Conservation (phyloP, 495 filamentous ascomycete genomes). For the Daldinia caldariorum region DNA sequence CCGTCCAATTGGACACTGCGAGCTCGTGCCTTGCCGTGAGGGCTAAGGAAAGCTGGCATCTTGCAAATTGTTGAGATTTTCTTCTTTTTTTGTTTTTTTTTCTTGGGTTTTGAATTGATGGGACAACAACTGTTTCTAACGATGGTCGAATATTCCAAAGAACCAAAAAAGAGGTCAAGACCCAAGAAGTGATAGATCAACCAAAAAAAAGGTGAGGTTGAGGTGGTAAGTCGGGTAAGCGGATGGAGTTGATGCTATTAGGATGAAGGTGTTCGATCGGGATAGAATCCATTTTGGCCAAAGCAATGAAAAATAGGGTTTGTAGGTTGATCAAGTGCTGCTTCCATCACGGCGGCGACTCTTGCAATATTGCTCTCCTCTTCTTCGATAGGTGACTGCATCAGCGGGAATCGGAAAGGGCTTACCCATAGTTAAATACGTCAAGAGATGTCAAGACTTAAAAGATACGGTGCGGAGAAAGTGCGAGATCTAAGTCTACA, state of each 20-base stretch:
- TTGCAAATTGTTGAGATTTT: conserved; percentile 26
- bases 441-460: conserved; percentile 45
- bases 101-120: conserved; percentile 39
- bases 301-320: conserved; percentile 10
- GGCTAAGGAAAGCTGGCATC: conserved; percentile 56
- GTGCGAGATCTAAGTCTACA: conserved; percentile 40
- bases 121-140: conserved; percentile 43
- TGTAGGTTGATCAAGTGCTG: conserved; percentile 8
- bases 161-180: conserved; percentile 48
- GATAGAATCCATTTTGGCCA: conserved; percentile 32
- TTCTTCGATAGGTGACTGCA: conserved; percentile 44
- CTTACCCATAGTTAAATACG: conserved; percentile 62
- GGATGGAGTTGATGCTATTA: conserved; percentile 34
- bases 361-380: conserved; percentile 48
- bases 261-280: conserved; percentile 39
- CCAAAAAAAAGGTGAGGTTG: conserved; percentile 37
- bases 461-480: conserved; percentile 42
- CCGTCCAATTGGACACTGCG: conserved; percentile 60
- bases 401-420: conserved; percentile 47
- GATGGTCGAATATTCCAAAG: conserved; percentile 51
- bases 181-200: conserved; percentile 55
- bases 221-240: conserved; percentile 14
- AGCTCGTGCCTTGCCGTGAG: conserved; percentile 54
- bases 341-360: conserved; percentile 40
- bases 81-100: conserved; percentile 23